phyloP scores from a whole-genome alignment of 73 alveolate genomes.

The Vitrella brassicaformis region DNA sequence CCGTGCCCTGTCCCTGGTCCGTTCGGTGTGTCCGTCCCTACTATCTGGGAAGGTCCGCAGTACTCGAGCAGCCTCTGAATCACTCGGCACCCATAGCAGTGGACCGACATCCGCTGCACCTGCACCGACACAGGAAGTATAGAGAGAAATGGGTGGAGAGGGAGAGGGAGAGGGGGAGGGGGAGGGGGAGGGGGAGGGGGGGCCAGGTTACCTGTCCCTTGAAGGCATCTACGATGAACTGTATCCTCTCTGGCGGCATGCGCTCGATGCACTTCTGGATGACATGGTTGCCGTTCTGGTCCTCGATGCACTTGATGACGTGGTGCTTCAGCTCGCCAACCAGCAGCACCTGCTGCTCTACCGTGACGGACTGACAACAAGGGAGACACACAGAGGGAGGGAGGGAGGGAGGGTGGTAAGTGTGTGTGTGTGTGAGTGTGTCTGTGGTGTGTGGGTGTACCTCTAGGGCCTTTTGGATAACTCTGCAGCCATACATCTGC shows the following conservation, averaged over 20 bases:
- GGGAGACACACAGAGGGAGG: background rate
- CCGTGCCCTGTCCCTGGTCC: no score
- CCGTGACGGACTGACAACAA: conserved; percentile 14
- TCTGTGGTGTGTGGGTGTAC: conserved; percentile 7
- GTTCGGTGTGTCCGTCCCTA: no score
- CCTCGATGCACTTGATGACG: conserved; percentile 64
- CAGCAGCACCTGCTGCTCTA: conserved; percentile 37
- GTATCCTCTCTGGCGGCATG: conserved; percentile 45
- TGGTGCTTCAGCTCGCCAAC: conserved; percentile 58
- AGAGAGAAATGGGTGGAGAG: background rate
- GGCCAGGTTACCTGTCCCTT: conserved; percentile 22
- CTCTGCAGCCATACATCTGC: conserved; percentile 85
- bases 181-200: background rate
- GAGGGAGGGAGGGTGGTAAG: conserved; percentile 7
- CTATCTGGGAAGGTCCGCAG: conserved; percentile 39
- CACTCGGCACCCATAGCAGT: conserved; percentile 86
- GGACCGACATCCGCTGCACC: conserved; percentile 23
- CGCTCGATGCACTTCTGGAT: conserved; percentile 78
- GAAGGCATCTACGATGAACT: conserved; percentile 62
- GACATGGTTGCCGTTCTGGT: conserved; percentile 91
- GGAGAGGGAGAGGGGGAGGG: background rate
- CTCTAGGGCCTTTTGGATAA: conserved; percentile 66
- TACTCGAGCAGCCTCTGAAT: conserved; percentile 72
- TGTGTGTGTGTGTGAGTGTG: conserved; percentile 4
- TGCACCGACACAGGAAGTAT: background rate